Evolutionary conservation across 805 yeast genomes (phyloP).

Genomic region (Candida koratica): DNA sequence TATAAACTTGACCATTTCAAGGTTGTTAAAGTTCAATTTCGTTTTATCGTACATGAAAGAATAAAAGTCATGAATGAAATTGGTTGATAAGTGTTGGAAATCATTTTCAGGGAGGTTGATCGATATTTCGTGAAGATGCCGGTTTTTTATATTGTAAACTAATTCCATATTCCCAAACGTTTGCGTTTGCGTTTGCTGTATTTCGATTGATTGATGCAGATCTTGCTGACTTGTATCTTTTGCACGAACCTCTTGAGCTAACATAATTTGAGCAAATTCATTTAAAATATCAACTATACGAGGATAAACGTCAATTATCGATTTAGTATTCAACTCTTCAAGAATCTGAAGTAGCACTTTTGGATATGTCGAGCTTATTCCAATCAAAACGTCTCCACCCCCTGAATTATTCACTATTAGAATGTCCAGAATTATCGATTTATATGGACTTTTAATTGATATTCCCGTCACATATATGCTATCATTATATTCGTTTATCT

Average conservation of each 20-base stretch:
- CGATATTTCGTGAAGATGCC: constrained; percentile 19
- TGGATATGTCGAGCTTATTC: constrained; percentile 3
- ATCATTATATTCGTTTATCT: neutral
- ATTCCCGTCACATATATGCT: neutral
- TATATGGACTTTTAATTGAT: constrained; percentile 2
- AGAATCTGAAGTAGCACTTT: constrained; percentile 4
- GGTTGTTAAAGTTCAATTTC: constrained; percentile 19
- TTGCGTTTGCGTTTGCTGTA: neutral
- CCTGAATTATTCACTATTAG: neutral
- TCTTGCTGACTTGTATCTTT: neutral
- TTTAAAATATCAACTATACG: constrained; percentile 1
- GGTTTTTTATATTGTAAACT: constrained; percentile 9
- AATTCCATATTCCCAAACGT: constrained; percentile 13
- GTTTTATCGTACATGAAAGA: constrained; percentile 19
- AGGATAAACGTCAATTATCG: neutral
- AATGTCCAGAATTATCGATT: constrained; percentile 2
- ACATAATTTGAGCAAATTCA: neutral
- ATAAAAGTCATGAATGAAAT: constrained; percentile 17
- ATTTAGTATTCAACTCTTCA: constrained; percentile 1
- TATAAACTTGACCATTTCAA: constrained; percentile 19
- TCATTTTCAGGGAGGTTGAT: constrained; percentile 16
- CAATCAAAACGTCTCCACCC: constrained; percentile 1
- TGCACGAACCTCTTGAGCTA: neutral
- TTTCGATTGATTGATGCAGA: neutral
- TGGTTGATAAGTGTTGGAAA: constrained; percentile 3